Percentiles rank a stretch among this genome's conserved stretches.
Conservation (phyloP, 164 flowering plant genomes). For the Protea cynaroides region DNA sequence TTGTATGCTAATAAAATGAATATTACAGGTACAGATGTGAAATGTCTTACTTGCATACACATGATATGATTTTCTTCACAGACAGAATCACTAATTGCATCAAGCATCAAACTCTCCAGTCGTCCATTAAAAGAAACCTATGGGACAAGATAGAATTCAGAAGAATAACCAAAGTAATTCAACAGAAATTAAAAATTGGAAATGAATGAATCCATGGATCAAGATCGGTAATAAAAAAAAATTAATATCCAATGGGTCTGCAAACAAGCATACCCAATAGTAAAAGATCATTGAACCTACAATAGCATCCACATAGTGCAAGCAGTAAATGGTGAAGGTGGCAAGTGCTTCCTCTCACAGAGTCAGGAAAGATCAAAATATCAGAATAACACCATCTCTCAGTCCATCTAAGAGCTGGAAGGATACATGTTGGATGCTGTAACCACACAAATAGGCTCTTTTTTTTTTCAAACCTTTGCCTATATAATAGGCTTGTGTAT, state of each 20-base stretch:
- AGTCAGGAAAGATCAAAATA: too few relatives aligned
- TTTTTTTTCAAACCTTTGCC: too few relatives aligned
- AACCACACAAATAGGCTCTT: too few relatives aligned
- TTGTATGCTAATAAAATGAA: too few relatives aligned
- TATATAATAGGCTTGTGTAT: too few relatives aligned
- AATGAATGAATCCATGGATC: background rate
- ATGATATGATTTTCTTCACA: slow-evolving; percentile 12
- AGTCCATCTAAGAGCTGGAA: too few relatives aligned
- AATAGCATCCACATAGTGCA: background rate
- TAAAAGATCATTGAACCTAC: background rate
- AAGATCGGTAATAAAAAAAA: too few relatives aligned
- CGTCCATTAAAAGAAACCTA: slow-evolving; percentile 5
- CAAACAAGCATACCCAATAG: background rate
- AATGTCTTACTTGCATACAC: slow-evolving; percentile 20
- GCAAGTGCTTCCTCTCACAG: too few relatives aligned
- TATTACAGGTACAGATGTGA: too few relatives aligned
- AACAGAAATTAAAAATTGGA: background rate
- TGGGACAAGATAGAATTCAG: background rate
- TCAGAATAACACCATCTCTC: too few relatives aligned
- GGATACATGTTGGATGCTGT: too few relatives aligned
- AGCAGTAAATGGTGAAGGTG: background rate
- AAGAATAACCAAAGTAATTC: background rate
- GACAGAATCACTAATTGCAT: background rate
- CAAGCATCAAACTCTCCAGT: slow-evolving; percentile 3
- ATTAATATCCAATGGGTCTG: background rate